Evolutionary conservation across 2,329 filamentous ascomycete species (phyloP).

Genomic region (Neocucurbitaria cava): DNA sequence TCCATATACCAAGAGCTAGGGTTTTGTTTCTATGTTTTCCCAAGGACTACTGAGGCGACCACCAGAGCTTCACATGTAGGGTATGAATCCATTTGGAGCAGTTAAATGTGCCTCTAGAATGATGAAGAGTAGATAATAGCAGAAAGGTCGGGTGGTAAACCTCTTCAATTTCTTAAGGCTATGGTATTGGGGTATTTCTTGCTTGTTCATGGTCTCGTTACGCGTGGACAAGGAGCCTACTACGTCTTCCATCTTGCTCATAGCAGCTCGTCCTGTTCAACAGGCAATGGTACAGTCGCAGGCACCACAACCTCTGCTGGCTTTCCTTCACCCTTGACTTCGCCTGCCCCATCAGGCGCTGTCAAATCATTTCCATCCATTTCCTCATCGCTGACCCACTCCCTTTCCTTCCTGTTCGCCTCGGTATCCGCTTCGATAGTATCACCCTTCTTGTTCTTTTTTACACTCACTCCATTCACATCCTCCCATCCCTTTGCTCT

Average conservation of each 20-base stretch:
- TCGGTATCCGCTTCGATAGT: conserved; percentile 24
- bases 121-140: neutral
- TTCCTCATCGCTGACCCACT: conserved; percentile 42
- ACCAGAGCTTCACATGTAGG: neutral
- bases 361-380: conserved; percentile 28
- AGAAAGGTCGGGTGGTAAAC: neutral
- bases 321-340: conserved; percentile 24
- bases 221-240: neutral
- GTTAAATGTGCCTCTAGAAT: neutral
- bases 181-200: neutral
- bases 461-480: conserved; percentile 37
- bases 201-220: neutral
- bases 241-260: conserved; percentile 9
- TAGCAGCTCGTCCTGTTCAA: conserved; percentile 38
- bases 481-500: conserved; percentile 54
- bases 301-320: conserved; percentile 17
- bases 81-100: neutral
- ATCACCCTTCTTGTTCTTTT: conserved; percentile 24
- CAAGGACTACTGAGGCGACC: too few species aligned
- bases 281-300: conserved; percentile 21
- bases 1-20: too few species aligned
- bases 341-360: neutral
- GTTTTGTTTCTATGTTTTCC: too few species aligned
- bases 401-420: conserved; percentile 19
- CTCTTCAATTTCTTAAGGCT: neutral